Conservation (phyloP, 1,139 yeast genomes). For the Magnusiomyces magnusii region DNA sequence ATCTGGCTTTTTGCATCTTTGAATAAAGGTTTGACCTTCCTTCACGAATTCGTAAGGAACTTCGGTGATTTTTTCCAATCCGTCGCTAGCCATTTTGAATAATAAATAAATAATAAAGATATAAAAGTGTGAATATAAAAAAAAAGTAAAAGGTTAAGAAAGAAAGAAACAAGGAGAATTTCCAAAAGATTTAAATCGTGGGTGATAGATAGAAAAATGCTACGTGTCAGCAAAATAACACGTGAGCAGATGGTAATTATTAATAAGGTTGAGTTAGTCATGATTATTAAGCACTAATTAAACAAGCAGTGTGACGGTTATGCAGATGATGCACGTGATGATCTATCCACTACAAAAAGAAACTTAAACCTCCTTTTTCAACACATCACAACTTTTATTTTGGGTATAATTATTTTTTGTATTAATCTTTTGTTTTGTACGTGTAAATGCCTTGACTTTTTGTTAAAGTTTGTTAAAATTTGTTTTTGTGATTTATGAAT, state of each 20-base stretch:
- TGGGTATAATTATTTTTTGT: no score
- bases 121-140: not conserved
- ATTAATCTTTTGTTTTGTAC: no score
- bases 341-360: no score
- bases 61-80: conserved; percentile 72
- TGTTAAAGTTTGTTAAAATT: not conserved
- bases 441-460: no score
- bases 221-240: not conserved
- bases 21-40: conserved; percentile 83
- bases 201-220: not conserved
- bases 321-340: no score
- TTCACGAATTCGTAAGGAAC: conserved; percentile 86
- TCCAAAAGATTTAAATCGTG: not conserved
- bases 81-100: conserved; percentile 26
- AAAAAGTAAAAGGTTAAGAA: not conserved
- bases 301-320: not conserved
- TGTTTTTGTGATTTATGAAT: not conserved
- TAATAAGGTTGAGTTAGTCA: not conserved
- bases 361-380: no score
- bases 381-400: no score
- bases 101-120: not conserved
- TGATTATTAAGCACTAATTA: no score
- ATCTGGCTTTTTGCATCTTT: conserved; percentile 91
- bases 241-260: not conserved
- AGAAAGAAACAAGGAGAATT: not conserved